These are phyloP conservation scores for Cylindrodendrum hubeiense DNA, from an alignment of 2,329 filamentous ascomycete species.

Conservation along the genomic window DNA sequence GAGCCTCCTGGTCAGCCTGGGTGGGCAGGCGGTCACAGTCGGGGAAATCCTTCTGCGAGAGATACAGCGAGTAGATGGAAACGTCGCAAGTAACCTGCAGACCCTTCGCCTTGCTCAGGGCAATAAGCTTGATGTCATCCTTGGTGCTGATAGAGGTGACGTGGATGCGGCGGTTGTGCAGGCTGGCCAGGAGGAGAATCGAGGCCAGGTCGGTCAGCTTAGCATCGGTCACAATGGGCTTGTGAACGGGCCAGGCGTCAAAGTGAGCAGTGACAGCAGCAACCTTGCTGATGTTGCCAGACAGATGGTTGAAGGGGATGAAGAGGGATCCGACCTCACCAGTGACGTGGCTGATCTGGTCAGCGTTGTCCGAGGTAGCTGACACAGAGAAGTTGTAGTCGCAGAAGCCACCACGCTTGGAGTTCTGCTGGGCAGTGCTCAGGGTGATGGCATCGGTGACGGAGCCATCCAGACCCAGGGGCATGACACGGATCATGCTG, in stretches of 20 bases:
- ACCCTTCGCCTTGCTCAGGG: conserved; percentile 84
- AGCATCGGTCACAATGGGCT: conserved; percentile 85
- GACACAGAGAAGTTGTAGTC: conserved; percentile 86
- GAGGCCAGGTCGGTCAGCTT: conserved; percentile 86
- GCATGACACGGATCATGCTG: conserved; percentile 85
- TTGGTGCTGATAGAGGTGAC: conserved; percentile 83
- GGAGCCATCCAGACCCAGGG: conserved; percentile 77
- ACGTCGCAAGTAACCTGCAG: conserved; percentile 86
- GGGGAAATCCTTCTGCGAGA: conserved; percentile 78
- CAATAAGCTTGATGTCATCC: conserved; percentile 83
- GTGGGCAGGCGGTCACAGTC: conserved; percentile 76
- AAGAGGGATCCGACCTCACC: conserved; percentile 83
- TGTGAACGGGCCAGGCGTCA: conserved; percentile 80
- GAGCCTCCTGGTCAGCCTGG: conserved; percentile 74
- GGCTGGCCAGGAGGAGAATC: conserved; percentile 80
- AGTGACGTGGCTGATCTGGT: conserved; percentile 79
- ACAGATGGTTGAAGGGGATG: conserved; percentile 85
- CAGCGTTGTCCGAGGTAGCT: conserved; percentile 78
- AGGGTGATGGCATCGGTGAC: conserved; percentile 80
- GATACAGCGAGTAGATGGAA: conserved; percentile 82
- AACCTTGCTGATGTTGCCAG: conserved; percentile 87
- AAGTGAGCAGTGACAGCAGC: conserved; percentile 84
- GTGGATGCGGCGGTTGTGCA: conserved; percentile 83
- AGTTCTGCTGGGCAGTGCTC: conserved; percentile 78
- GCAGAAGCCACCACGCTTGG: conserved; percentile 75